phyloP scores from a whole-genome alignment of 2,329 filamentous ascomycete genomes.

The Zarea fungicola region DNA sequence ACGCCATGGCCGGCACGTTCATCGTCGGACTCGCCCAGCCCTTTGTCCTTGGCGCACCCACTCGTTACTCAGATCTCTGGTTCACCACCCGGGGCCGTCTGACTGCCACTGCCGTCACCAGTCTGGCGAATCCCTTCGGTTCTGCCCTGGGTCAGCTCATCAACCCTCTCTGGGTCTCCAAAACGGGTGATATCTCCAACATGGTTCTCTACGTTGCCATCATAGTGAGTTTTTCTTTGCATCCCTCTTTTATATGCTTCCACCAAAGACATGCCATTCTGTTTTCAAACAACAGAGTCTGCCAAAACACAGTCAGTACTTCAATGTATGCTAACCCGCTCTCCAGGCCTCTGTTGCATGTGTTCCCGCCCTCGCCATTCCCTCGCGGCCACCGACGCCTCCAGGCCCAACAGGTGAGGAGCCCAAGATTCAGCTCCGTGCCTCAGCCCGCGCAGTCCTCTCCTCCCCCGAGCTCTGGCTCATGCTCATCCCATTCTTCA shows the following conservation, averaged over 20 bases:
- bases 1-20: conserved; percentile 85
- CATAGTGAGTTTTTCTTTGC: conserved; percentile 52
- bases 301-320: no score
- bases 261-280: not conserved
- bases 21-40: conserved; percentile 85
- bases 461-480: conserved; percentile 71
- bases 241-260: not conserved
- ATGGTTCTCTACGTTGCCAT: conserved; percentile 83
- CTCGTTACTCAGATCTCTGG: conserved; percentile 90
- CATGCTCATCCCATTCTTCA: conserved; percentile 70
- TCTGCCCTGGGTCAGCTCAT: conserved; percentile 85
- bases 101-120: conserved; percentile 78
- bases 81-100: conserved; percentile 82
- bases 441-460: conserved; percentile 47
- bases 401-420: conserved; percentile 62
- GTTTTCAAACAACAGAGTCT: no score
- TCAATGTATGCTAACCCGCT: no score
- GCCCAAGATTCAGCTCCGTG: conserved; percentile 47
- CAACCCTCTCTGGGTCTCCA: conserved; percentile 67
- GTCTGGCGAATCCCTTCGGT: conserved; percentile 83
- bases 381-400: conserved; percentile 69
- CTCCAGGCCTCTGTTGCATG: conserved; percentile 43
- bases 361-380: conserved; percentile 77
- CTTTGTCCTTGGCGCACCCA: conserved; percentile 84
- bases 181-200: conserved; percentile 61